Conservation (phyloP, 345 rosid genomes). For the Eucalyptus erythrocorys region DNA sequence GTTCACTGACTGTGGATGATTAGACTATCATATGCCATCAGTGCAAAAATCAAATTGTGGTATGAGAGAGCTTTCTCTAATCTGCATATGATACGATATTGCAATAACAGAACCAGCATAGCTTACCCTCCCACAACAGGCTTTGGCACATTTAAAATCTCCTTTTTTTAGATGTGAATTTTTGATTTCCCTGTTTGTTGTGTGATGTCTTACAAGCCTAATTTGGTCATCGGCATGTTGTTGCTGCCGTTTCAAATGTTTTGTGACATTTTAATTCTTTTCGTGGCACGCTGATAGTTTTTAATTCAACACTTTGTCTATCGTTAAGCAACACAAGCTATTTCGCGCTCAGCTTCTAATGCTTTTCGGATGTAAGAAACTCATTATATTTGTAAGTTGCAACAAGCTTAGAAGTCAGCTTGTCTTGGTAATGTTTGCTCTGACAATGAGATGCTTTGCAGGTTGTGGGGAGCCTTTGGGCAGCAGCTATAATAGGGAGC, state of each 20-base stretch:
- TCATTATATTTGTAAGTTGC: neutral
- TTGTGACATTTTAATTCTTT: neutral
- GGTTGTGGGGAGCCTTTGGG: slow-evolving; percentile 62
- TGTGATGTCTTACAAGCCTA: neutral
- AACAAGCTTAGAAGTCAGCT: neutral
- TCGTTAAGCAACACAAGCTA: neutral
- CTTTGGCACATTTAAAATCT: neutral
- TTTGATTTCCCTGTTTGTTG: neutral
- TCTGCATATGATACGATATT: neutral
- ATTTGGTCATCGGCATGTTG: neutral
- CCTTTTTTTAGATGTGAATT: neutral
- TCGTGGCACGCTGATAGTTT: neutral
- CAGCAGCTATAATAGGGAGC: slow-evolving; percentile 80
- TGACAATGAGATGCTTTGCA: slow-evolving; percentile 4
- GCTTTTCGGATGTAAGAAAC: neutral
- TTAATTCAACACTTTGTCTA: neutral
- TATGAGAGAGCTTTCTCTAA: neutral
- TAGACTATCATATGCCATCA: neutral
- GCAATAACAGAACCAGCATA: neutral
- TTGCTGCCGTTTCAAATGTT: neutral
- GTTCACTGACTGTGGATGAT: neutral
- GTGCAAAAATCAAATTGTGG: neutral
- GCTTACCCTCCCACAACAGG: neutral
- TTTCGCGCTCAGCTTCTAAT: neutral
- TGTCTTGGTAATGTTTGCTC: neutral